phyloP scores from a whole-genome alignment of 768 basidiomycete species.

The Floccularia luteovirens region DNA sequence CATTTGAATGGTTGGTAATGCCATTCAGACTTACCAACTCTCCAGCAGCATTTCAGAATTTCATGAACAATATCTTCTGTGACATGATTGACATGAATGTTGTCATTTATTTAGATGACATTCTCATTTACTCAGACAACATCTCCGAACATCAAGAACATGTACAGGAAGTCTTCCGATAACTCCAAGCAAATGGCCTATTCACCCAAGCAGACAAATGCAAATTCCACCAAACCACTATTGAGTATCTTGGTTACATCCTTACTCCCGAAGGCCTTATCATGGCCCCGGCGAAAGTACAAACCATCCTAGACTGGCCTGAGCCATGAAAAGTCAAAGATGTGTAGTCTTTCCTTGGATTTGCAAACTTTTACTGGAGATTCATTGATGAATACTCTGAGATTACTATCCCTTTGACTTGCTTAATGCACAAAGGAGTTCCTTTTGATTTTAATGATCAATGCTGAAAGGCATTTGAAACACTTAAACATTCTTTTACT shows the following conservation, averaged over 20 bases:
- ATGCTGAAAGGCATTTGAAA: slow-evolving; percentile 16
- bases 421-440: slow-evolving; percentile 17
- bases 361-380: slow-evolving; percentile 34
- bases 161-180: slow-evolving; percentile 11
- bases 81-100: slow-evolving; percentile 18
- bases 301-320: slow-evolving; percentile 27
- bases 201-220: slow-evolving; percentile 25
- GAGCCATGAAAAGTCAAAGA: slow-evolving; percentile 20
- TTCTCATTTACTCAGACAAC: slow-evolving; percentile 24
- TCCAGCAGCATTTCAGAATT: slow-evolving; percentile 27
- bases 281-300: slow-evolving; percentile 35
- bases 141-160: not conserved
- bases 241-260: slow-evolving; percentile 21
- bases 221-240: slow-evolving; percentile 11
- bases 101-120: slow-evolving; percentile 31
- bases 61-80: slow-evolving; percentile 9
- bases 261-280: slow-evolving; percentile 8
- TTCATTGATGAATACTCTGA: slow-evolving; percentile 29
- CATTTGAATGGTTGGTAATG: slow-evolving; percentile 31
- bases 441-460: slow-evolving; percentile 11
- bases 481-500: slow-evolving; percentile 15
- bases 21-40: slow-evolving; percentile 25
- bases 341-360: slow-evolving; percentile 33
- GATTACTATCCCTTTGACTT: slow-evolving; percentile 20
- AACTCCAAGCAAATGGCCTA: slow-evolving; percentile 14